Percentiles rank a stretch among this genome's conserved stretches.
phyloP scores from a whole-genome alignment of 306 rosid species.

The Cucurbita maxima region DNA sequence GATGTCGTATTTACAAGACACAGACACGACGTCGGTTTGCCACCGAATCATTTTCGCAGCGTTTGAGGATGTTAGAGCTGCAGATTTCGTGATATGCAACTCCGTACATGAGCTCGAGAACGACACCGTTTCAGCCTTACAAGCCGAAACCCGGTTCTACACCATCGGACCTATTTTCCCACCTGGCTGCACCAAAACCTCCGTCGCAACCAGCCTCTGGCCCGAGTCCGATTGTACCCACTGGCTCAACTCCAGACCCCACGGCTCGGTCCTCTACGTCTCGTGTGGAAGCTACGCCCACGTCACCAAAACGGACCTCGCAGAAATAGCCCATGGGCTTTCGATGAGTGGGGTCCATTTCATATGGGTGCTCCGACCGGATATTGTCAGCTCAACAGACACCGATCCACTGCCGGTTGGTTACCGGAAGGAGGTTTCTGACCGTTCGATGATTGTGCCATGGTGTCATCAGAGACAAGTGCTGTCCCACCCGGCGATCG shows the following conservation, averaged over 20 bases:
- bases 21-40: slow-evolving; percentile 15
- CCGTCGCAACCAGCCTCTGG: slow-evolving; percentile 43
- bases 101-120: slow-evolving; percentile 35
- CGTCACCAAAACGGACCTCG: slow-evolving; percentile 11
- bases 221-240: slow-evolving; percentile 39
- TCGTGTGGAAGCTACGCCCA: slow-evolving; percentile 55
- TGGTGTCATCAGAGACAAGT: slow-evolving; percentile 43
- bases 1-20: slow-evolving; percentile 36
- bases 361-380: slow-evolving; percentile 41
- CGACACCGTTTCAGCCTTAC: slow-evolving; percentile 19
- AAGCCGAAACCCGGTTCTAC: slow-evolving; percentile 19
- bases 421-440: slow-evolving; percentile 13
- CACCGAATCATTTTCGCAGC: slow-evolving; percentile 32
- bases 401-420: slow-evolving; percentile 29
- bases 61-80: slow-evolving; percentile 20
- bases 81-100: slow-evolving; percentile 33
- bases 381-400: slow-evolving; percentile 35
- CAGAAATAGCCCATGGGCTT: slow-evolving; percentile 34
- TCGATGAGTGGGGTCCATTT: slow-evolving; percentile 24
- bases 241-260: slow-evolving; percentile 39
- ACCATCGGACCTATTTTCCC: slow-evolving; percentile 55
- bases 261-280: slow-evolving; percentile 35
- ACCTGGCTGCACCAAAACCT: slow-evolving; percentile 18
- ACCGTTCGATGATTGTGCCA: slow-evolving; percentile 26
- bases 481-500: slow-evolving; percentile 30